Evolutionary conservation across 2,329 filamentous ascomycete genomes (phyloP).

Genomic region (Diaporthe eres): DNA sequence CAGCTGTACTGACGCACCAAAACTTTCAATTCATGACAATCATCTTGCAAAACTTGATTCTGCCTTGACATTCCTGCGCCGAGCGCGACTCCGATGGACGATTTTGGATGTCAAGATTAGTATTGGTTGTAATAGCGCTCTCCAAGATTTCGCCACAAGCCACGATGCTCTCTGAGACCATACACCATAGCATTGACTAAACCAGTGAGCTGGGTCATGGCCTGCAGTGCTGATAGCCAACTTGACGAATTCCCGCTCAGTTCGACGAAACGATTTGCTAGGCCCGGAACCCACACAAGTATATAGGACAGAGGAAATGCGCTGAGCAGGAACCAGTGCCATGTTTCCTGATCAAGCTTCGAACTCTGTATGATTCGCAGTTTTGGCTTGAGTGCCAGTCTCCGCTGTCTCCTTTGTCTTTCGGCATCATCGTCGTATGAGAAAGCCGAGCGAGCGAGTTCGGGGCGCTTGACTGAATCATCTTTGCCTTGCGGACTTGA

Average conservation of each 20-base stretch:
- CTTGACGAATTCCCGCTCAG: constrained; percentile 28
- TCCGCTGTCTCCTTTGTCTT: neutral
- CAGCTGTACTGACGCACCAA: neutral
- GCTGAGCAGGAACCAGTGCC: constrained; percentile 40
- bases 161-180: constrained; percentile 39
- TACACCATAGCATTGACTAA: constrained; percentile 39
- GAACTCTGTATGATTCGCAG: constrained; percentile 21
- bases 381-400: neutral
- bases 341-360: constrained; percentile 37
- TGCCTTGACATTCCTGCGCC: neutral
- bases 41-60: too few relatives aligned
- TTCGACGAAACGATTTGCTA: constrained; percentile 40
- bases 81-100: neutral
- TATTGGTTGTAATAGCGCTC: constrained; percentile 21
- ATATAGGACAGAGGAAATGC: constrained; percentile 40
- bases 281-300: constrained; percentile 38
- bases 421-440: constrained; percentile 22
- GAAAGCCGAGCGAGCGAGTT: constrained; percentile 19
- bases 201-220: constrained; percentile 39
- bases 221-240: constrained; percentile 33
- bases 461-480: neutral
- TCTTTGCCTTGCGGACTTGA: neutral
- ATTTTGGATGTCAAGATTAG: neutral
- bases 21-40: neutral
- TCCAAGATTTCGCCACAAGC: constrained; percentile 8